A percentile compares a stretch with the other conserved stretches of the same genome.
Conservation (phyloP, 2,329 filamentous ascomycete genomes). For the Arthroderma sp. region DNA sequence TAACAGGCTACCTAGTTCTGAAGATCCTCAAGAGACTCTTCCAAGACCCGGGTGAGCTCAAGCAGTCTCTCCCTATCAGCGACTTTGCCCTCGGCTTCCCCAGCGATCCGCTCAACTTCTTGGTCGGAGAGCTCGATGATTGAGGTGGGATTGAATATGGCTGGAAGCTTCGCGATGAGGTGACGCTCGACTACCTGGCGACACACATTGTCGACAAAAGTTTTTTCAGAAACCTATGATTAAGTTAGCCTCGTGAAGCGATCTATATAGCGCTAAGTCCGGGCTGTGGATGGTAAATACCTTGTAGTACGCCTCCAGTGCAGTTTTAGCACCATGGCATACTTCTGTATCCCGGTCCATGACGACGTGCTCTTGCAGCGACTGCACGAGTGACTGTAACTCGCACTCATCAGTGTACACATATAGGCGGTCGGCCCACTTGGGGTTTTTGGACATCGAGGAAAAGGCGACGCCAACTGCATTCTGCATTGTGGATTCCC, state of each 20-base stretch:
- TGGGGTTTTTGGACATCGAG: too few species aligned
- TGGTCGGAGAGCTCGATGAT: not conserved
- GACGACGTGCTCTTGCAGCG: conserved; percentile 8
- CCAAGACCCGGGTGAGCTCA: not conserved
- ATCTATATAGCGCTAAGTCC: not conserved
- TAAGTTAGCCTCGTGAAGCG: too few species aligned
- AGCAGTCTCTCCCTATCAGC: not conserved
- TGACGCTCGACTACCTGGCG: conserved; percentile 15
- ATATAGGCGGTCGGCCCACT: too few species aligned
- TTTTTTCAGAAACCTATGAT: conserved; percentile 16
- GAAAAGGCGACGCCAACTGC: too few species aligned
- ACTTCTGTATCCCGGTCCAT: conserved; percentile 14
- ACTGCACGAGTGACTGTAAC: conserved; percentile 1
- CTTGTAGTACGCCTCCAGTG: conserved; percentile 17
- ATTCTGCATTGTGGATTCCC: not conserved
- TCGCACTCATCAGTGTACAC: too few species aligned
- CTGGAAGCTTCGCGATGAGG: not conserved
- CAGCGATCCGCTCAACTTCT: conserved; percentile 2
- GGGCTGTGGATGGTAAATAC: conserved; percentile 4
- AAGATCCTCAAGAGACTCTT: not conserved
- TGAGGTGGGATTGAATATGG: not conserved
- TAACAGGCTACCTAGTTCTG: not conserved
- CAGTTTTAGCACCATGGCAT: conserved; percentile 13
- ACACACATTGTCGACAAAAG: conserved; percentile 18
- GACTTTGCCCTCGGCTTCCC: not conserved